These are phyloP conservation scores for Fagus sylvatica DNA, from an alignment of 306 rosid genomes.

Conservation along the genomic window DNA sequence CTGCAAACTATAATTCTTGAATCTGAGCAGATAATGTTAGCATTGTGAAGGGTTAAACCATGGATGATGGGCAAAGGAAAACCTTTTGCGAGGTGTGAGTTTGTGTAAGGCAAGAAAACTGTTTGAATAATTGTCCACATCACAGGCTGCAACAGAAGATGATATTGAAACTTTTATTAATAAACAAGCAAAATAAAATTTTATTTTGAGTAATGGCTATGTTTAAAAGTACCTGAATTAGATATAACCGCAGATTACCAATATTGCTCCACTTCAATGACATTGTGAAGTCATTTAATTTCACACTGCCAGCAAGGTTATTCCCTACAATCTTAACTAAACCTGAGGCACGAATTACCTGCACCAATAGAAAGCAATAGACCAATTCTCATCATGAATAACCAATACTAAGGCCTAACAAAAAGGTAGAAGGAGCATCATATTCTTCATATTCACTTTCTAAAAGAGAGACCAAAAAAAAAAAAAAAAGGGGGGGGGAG, in stretches of 20 bases:
- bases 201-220: not conserved
- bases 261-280: conserved; percentile 82
- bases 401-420: conserved; percentile 2
- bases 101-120: conserved; percentile 69
- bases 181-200: not conserved
- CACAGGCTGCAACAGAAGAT: conserved; percentile 61
- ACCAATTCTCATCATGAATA: conserved; percentile 7
- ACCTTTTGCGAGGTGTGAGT: conserved; percentile 66
- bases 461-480: not conserved
- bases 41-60: conserved; percentile 64
- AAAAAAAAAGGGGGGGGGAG: not conserved
- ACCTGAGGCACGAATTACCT: conserved; percentile 72
- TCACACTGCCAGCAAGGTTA: conserved; percentile 65
- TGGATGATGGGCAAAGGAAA: conserved; percentile 76
- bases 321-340: conserved; percentile 58
- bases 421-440: not conserved
- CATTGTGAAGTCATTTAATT: conserved; percentile 65
- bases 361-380: conserved; percentile 22
- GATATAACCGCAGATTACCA: conserved; percentile 71
- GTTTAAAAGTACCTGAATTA: conserved; percentile 64
- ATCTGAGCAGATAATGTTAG: conserved; percentile 55
- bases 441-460: not conserved
- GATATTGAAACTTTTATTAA: conserved; percentile 15
- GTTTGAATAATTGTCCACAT: conserved; percentile 70
- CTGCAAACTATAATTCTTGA: conserved; percentile 71